These are phyloP conservation scores for Medicago lupulina DNA, from an alignment of 306 rosid genomes.

Conservation along the genomic window DNA sequence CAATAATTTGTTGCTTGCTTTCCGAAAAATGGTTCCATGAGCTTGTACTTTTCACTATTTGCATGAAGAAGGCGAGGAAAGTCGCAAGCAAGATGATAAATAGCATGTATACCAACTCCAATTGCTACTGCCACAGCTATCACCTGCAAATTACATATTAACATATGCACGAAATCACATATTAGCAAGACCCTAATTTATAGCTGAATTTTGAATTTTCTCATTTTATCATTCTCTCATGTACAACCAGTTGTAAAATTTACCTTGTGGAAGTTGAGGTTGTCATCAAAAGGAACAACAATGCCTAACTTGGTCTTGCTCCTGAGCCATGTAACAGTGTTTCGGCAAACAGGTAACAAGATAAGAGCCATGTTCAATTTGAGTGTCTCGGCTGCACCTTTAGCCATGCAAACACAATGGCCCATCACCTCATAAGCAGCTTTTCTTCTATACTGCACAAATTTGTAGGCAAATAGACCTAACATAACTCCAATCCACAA, in stretches of 20 bases:
- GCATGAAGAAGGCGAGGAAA: constrained; percentile 69
- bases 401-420: constrained; percentile 70
- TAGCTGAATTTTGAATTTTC: too few species aligned
- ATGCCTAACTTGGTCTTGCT: constrained; percentile 64
- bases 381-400: constrained; percentile 72
- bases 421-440: constrained; percentile 57
- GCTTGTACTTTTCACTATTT: neutral
- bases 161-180: too few species aligned
- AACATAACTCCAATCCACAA: constrained; percentile 53
- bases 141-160: constrained; percentile 47
- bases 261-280: constrained; percentile 82
- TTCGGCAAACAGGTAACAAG: constrained; percentile 78
- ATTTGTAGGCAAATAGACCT: constrained; percentile 57
- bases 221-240: too few species aligned
- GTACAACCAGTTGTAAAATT: too few species aligned
- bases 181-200: too few species aligned
- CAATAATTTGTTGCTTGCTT: neutral
- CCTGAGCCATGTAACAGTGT: constrained; percentile 83
- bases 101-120: constrained; percentile 83
- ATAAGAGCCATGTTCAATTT: constrained; percentile 78
- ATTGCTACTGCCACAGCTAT: constrained; percentile 82
- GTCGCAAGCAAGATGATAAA: constrained; percentile 91
- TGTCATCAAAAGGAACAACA: constrained; percentile 61
- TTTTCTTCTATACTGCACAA: constrained; percentile 47
- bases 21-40: neutral